Conservation (phyloP, 1,284 basidiomycete genomes). For the Somion occarium region DNA sequence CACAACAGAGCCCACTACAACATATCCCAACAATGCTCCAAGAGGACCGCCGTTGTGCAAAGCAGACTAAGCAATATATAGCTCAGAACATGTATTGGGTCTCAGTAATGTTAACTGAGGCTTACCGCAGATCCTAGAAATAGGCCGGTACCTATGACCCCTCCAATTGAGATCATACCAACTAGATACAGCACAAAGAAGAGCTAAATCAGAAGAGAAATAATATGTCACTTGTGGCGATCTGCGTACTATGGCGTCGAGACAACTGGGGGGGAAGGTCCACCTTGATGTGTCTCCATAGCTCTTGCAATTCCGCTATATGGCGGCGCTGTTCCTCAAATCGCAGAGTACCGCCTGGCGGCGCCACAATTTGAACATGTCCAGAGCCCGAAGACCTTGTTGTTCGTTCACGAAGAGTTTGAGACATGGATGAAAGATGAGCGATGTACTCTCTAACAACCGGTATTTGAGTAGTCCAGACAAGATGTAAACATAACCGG, state of each 20-base stretch:
- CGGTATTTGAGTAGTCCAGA: too few species aligned
- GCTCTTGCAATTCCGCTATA: conserved; percentile 20
- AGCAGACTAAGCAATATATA: conserved; percentile 40
- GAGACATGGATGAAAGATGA: too few species aligned
- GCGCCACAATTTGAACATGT: not conserved
- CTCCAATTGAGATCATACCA: conserved; percentile 31
- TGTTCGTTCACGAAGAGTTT: not conserved
- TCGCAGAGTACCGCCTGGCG: not conserved
- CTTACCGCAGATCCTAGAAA: conserved; percentile 34
- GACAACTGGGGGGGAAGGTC: conserved; percentile 27
- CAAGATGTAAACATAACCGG: too few species aligned
- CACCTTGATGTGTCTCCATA: conserved; percentile 25
- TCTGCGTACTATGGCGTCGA: conserved; percentile 22
- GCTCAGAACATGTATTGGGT: not conserved
- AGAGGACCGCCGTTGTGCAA: conserved; percentile 50
- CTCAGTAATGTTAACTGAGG: not conserved
- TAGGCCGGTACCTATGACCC: conserved; percentile 47
- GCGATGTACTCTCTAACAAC: too few species aligned
- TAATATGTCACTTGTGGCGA: not conserved
- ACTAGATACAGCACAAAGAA: conserved; percentile 14
- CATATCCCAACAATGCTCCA: conserved; percentile 63
- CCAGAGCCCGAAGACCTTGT: not conserved
- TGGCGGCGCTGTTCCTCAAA: conserved; percentile 7
- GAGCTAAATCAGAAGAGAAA: not conserved
- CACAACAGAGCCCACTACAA: conserved; percentile 42